Evolutionary conservation across 2,329 filamentous ascomycete species (phyloP).

Genomic region (Lachnellula cervina): DNA sequence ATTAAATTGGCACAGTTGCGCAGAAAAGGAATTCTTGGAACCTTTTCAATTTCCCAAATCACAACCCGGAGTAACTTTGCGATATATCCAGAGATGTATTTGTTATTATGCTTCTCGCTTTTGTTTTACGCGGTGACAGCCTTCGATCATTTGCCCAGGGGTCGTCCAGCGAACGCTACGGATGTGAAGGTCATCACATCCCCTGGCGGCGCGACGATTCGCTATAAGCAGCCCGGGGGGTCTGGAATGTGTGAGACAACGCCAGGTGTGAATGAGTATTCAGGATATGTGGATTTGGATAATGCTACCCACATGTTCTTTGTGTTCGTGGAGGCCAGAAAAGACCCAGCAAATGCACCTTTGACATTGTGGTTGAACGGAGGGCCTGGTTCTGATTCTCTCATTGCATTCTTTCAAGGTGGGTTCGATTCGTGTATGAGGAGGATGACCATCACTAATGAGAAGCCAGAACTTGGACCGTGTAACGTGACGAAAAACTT

Average conservation of each 20-base stretch:
- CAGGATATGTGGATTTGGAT: constrained; percentile 2
- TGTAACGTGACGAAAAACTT: constrained; percentile 35
- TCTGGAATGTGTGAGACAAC: constrained; percentile 1
- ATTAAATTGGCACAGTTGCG: not conserved
- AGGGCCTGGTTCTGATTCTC: constrained; percentile 51
- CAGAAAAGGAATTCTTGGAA: not conserved
- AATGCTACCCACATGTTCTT: constrained; percentile 29
- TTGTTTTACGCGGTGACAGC: not conserved
- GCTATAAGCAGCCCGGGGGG: constrained; percentile 1
- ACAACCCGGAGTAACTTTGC: not conserved
- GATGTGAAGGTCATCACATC: constrained; percentile 1
- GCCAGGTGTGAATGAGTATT: constrained; percentile 2
- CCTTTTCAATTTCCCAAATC: too few species aligned
- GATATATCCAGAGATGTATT: not conserved
- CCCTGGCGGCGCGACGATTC: not conserved
- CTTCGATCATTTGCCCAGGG: not conserved
- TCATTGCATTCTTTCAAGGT: constrained; percentile 47
- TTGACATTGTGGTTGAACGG: constrained; percentile 61
- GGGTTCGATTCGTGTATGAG: not conserved
- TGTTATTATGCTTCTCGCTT: not conserved
- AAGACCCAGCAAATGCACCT: constrained; percentile 41
- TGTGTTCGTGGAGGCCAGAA: constrained; percentile 40
- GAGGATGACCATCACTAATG: constrained; percentile 40
- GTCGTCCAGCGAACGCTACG: not conserved
- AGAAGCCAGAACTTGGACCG: constrained; percentile 44